Evolutionary conservation across 176 grass and related monocot species (phyloP), one percentile per base, ranked within the genome.

Genomic region (Avena insularis): DNA sequence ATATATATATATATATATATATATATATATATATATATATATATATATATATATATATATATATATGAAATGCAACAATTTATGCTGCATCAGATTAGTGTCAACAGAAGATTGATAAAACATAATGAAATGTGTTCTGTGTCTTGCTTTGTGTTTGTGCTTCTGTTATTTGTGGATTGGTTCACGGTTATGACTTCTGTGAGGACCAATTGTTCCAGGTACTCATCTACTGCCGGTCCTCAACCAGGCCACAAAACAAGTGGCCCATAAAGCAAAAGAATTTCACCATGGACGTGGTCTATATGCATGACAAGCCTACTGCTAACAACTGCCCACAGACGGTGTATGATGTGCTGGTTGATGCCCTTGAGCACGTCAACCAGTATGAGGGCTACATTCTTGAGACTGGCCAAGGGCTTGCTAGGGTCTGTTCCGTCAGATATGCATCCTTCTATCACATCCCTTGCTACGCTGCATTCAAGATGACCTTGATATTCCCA

Each of bases 321-420:
- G 31, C 90, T 43, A 90, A 96, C 23, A 98, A 98, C 89, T 96
- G 92, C 45, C 97, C 97, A 10, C 97, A 98, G 50, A 92, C 93
- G 20, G 92, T 98, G 69, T 98, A 96, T 79, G 97, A 98, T 77
- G 12, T 65, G 47, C 71, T 98, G 36, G 97, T 98, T 40, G 97
- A 98, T 82, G 85, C 80, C 19, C 90, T 96, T 5, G 97, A 98
- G 66, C 97, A 98, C 63, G 97, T 98, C 9, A 94, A 82, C 55
- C 91, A 98, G 88, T 90, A 94, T 15, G 97, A 98, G 86, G 97
- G 97, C 7, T 98, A 96, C 79, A 92, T 98, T 82, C 87, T 96
- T 25, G 97, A 98, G 87, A 91, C 82, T 38, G 94, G 93, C 60
- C 97, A 98, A 76, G 92, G 97, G 49, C 87, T 96, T 63, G 84